A percentile compares a stretch with the other conserved stretches of the same genome.
These are phyloP conservation scores for Vairimorpha necatrix DNA, from an alignment of 371 early-diverging fungal species.

Conservation along the genomic window DNA sequence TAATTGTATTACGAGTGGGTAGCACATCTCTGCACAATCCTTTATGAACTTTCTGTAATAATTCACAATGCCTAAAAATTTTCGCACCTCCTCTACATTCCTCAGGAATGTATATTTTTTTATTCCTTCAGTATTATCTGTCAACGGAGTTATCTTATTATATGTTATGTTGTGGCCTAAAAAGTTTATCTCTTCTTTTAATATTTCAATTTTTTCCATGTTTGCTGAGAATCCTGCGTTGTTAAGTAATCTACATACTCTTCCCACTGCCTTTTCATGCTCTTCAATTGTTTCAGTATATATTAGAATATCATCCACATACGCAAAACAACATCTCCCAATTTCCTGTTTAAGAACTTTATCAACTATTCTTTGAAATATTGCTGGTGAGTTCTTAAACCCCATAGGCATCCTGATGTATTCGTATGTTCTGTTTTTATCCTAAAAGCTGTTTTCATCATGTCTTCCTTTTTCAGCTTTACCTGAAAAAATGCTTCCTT, in stretches of 20 bases:
- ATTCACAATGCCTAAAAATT: conserved; percentile 27
- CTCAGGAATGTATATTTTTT: conserved; percentile 2
- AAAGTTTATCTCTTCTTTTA: conserved; percentile 29
- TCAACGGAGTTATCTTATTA: not conserved
- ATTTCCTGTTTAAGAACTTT: conserved; percentile 12
- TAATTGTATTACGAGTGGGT: not conserved
- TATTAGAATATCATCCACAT: conserved; percentile 34
- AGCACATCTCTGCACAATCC: not conserved
- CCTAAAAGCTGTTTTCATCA: conserved; percentile 46
- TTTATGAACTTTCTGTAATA: conserved; percentile 31
- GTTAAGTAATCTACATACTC: no score
- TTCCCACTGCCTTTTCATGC: conserved; percentile 30
- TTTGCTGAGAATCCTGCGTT: no score
- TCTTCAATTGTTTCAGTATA: conserved; percentile 21
- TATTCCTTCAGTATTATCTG: no score
- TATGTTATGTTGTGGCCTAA: conserved; percentile 24
- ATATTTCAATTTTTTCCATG: conserved; percentile 16
- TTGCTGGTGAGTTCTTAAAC: conserved; percentile 39
- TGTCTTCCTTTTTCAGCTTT: conserved; percentile 7
- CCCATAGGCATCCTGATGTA: conserved; percentile 43
- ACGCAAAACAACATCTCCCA: conserved; percentile 19
- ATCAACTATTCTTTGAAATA: conserved; percentile 43
- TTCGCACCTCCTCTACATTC: conserved; percentile 7
- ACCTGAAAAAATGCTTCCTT: conserved; percentile 49
- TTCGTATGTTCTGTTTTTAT: conserved; percentile 37